A percentile compares a stretch with the other conserved stretches of the same genome.
These are phyloP conservation scores for Rhazya stricta DNA, from an alignment of 257 asterid genomes.

Conservation along the genomic window DNA sequence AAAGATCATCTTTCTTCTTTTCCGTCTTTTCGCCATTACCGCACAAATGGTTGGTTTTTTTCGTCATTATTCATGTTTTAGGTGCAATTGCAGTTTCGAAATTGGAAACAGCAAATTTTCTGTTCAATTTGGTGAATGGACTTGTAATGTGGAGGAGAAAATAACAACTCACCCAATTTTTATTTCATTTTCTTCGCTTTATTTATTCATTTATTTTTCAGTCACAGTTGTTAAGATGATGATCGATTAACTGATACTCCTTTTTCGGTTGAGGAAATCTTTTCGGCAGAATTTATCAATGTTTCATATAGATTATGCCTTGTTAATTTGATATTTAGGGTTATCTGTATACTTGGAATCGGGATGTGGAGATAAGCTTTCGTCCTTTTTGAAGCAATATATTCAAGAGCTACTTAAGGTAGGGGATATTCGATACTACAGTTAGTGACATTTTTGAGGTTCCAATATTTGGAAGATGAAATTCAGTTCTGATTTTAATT, in stretches of 20 bases:
- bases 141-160: not conserved
- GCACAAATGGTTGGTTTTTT: constrained; percentile 39
- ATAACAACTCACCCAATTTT: not conserved
- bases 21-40: constrained; percentile 51
- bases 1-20: constrained; percentile 54
- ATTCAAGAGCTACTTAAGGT: constrained; percentile 80
- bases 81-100: not conserved
- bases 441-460: not conserved
- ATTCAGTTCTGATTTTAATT: not conserved
- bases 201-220: no score
- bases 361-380: constrained; percentile 63
- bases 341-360: constrained; percentile 52
- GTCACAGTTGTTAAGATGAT: not conserved
- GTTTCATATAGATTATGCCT: not conserved
- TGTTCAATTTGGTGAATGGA: not conserved
- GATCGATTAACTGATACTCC: not conserved
- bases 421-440: constrained; percentile 1
- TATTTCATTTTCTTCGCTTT: not conserved
- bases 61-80: not conserved
- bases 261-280: not conserved
- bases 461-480: not conserved
- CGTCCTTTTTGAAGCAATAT: constrained; percentile 45
- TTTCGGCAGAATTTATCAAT: not conserved
- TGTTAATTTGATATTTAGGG: constrained; percentile 36
- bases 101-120: not conserved